Base-by-base conservation (phyloP, 768 basidiomycete species). In the Mrakia gelida region DNA sequence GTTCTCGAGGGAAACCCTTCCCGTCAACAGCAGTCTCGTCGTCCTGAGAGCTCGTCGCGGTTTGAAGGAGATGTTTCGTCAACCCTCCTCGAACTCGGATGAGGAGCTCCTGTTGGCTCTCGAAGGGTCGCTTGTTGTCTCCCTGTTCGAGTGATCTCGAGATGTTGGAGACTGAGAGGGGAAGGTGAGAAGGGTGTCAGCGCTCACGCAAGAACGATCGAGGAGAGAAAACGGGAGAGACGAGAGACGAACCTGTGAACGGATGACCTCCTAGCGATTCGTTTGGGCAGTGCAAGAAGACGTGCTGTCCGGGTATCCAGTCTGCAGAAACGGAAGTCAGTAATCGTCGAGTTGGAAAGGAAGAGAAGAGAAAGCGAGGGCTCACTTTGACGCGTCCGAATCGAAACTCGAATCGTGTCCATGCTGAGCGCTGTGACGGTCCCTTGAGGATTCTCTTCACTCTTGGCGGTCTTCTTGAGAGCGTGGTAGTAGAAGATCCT, bases 81-180 rank as follows among this genome's bases (percentile, higher is more conserved):
- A 79, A 54, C 6, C 79, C 79, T 28, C 76, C 75, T 34, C 79
- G 70, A 4, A 79, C 79, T 32, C 79, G 70, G n/a, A 79, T 79
- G 62, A 79, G 65, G 6, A 79, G 70, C 65, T 79, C 79, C 54
- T 79, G 79, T 13, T 71, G 73, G 15, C 62, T 21, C 65, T 79
- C 79, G 30, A 9, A 21, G n/a, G 79, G 79, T 49, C 79, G 43
- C 6, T 30, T 10, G 34, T 76, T 76, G 75, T 79, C 75, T 11
- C 62, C 41, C 30, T 79, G 79, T 6, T 67, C 54, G 34, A 79
- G 79, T 0, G 71, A 71, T 41, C 79, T 71, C 0, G 79, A 73
- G 18, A 73, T 79, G 75, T 79, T 79, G 61, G 79, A 79, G 38
- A 79, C 79, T 79, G 70, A 15, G 38, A 15, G n/a, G 49, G 2